These are phyloP conservation scores for Lipomyces mesembrius DNA, from an alignment of 805 yeast genomes.

Conservation along the genomic window DNA sequence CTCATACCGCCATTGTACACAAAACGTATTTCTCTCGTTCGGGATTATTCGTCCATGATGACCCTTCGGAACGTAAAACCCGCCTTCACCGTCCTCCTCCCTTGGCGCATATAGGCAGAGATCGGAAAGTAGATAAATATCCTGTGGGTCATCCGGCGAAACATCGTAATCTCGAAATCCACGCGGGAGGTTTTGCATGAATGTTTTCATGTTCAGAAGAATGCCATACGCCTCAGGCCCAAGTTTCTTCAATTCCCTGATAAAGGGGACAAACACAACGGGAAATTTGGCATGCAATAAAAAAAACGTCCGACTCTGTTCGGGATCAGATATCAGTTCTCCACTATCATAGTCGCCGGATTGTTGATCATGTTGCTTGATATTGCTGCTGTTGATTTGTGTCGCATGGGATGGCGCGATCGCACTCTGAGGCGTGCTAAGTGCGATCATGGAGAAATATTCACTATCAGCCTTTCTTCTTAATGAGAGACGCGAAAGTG, in stretches of 20 bases:
- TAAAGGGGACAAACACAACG: slow-evolving; percentile 59
- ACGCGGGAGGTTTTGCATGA: slow-evolving; percentile 55
- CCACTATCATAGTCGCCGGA: not conserved
- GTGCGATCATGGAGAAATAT: not conserved
- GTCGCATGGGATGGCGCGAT: not conserved
- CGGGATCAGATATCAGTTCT: slow-evolving; percentile 1
- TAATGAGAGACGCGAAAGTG: slow-evolving; percentile 10
- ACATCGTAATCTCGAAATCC: slow-evolving; percentile 52
- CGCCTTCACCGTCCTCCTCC: slow-evolving; percentile 53
- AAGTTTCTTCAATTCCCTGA: slow-evolving; percentile 59
- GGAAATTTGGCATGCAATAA: slow-evolving; percentile 63
- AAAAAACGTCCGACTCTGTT: slow-evolving; percentile 7
- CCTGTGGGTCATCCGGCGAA: slow-evolving; percentile 55
- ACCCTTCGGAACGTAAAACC: slow-evolving; percentile 55
- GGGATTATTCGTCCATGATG: slow-evolving; percentile 77
- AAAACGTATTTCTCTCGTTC: slow-evolving; percentile 47
- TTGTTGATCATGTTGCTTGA: not conserved
- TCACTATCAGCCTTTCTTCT: slow-evolving; percentile 46
- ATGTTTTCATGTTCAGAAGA: slow-evolving; percentile 62
- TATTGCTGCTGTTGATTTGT: not conserved
- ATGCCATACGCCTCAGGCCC: slow-evolving; percentile 72
- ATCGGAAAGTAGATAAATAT: slow-evolving; percentile 55
- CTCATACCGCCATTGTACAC: slow-evolving; percentile 68
- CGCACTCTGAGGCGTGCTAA: not conserved
- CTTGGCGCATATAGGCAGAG: slow-evolving; percentile 62